Evolutionary conservation across 192 early-diverging fungal species (phyloP).

Genomic region (Phycomyces nitens): DNA sequence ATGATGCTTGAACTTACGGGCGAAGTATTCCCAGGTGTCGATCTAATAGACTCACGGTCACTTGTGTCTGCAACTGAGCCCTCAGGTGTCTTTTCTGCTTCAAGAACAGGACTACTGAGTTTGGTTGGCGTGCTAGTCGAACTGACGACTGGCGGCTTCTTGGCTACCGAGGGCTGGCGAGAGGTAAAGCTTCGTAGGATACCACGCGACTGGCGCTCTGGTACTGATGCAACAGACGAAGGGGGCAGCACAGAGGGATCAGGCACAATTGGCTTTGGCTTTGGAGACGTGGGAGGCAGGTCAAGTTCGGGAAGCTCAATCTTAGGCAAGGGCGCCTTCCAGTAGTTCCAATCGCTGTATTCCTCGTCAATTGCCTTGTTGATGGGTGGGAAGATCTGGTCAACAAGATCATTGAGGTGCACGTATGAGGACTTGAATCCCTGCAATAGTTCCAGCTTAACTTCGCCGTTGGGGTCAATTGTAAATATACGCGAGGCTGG

Average conservation of each 20-base stretch:
- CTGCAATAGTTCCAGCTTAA: slow-evolving; percentile 85
- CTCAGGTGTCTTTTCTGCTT: neutral
- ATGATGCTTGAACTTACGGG: slow-evolving; percentile 5
- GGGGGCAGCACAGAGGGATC: slow-evolving; percentile 19
- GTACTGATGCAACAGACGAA: slow-evolving; percentile 7
- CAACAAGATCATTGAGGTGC: slow-evolving; percentile 88
- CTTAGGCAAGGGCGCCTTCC: slow-evolving; percentile 58
- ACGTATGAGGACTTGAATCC: slow-evolving; percentile 87
- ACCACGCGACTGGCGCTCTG: slow-evolving; percentile 14
- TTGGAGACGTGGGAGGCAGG: slow-evolving; percentile 23
- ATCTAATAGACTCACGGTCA: neutral
- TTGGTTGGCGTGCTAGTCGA: slow-evolving; percentile 3
- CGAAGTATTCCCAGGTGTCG: slow-evolving; percentile 1
- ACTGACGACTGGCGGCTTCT: neutral
- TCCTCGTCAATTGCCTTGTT: slow-evolving; percentile 60
- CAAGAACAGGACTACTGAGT: neutral
- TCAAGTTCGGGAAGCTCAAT: slow-evolving; percentile 48
- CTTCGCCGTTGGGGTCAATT: slow-evolving; percentile 88
- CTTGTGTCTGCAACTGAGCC: neutral
- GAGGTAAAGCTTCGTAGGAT: slow-evolving; percentile 30
- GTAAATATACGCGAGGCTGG: slow-evolving; percentile 95
- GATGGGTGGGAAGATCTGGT: slow-evolving; percentile 89
- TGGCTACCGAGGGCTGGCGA: slow-evolving; percentile 7
- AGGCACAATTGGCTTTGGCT: slow-evolving; percentile 30
- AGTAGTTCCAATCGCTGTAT: slow-evolving; percentile 85